Percentiles rank a stretch among this genome's conserved stretches.
These are phyloP conservation scores for Camellia lanceoleosa DNA, from an alignment of 148 eudicot genomes.

Conservation along the genomic window DNA sequence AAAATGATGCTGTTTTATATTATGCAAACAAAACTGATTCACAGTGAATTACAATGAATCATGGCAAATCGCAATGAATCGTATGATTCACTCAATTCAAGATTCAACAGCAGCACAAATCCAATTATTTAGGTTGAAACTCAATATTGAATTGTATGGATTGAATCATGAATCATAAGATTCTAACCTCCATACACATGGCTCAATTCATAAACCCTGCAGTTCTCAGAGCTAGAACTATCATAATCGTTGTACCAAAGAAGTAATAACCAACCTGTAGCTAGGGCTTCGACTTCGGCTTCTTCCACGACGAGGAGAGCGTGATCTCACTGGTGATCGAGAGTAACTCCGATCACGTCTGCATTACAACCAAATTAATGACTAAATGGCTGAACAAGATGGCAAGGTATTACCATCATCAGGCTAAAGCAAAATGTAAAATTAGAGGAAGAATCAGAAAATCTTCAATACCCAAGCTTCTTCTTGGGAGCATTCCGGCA, in stretches of 20 bases:
- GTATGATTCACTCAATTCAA: too few species aligned
- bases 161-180: neutral
- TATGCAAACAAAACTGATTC: too few species aligned
- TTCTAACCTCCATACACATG: neutral
- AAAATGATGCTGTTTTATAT: too few species aligned
- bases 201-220: neutral
- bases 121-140: too few species aligned
- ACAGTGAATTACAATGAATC: too few species aligned
- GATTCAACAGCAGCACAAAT: too few species aligned
- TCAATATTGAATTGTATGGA: too few species aligned
- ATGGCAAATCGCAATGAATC: too few species aligned
- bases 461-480: conserved; percentile 30
- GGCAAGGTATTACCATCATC: neutral
- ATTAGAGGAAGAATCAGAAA: neutral
- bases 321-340: conserved; percentile 59
- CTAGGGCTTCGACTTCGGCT: conserved; percentile 73
- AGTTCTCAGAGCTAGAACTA: neutral
- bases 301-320: conserved; percentile 58
- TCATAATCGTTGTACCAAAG: neutral
- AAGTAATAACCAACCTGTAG: conserved; percentile 45
- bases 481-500: conserved; percentile 90
- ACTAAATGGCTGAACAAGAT: neutral
- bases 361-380: neutral
- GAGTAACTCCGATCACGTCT: conserved; percentile 70
- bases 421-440: neutral